Percentiles rank a stretch among this genome's conserved stretches.
Evolutionary conservation across 352 stramenopile genomes (phyloP).

Genomic region (Plasmopara viticola): DNA sequence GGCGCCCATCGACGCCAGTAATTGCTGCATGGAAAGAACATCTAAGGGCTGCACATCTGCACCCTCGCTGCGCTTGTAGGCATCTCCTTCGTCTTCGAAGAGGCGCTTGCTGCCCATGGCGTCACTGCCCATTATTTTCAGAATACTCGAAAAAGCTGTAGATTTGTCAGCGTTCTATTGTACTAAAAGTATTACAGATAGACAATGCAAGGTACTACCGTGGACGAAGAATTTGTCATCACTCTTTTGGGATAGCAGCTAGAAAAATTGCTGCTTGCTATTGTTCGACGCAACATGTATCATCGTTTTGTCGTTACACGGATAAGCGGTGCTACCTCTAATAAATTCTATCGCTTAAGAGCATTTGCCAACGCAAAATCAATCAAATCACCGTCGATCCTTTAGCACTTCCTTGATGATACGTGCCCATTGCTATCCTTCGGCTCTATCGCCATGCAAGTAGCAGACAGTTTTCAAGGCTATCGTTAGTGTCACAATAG

Average conservation of each 20-base stretch:
- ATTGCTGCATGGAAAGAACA: constrained; percentile 41
- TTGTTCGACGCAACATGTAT: too few species aligned
- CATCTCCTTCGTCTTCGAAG: constrained; percentile 57
- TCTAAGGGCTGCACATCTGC: constrained; percentile 50
- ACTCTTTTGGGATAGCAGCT: too few species aligned
- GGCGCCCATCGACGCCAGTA: constrained; percentile 77
- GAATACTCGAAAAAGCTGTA: background rate
- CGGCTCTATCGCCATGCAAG: constrained; percentile 45
- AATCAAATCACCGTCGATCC: too few species aligned
- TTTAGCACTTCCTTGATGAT: background rate
- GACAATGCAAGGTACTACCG: too few species aligned
- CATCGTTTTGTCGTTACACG: too few species aligned
- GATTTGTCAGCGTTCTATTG: too few species aligned
- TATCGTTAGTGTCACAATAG: constrained; percentile 69
- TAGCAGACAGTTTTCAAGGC: constrained; percentile 76
- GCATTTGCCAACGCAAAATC: too few species aligned
- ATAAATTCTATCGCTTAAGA: background rate
- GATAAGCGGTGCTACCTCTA: too few species aligned
- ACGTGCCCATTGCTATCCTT: background rate
- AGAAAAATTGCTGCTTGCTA: too few species aligned
- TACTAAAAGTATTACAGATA: too few species aligned
- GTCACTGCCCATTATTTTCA: constrained; percentile 32
- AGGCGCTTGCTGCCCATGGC: constrained; percentile 34
- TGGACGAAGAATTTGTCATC: too few species aligned
- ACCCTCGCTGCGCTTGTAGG: constrained; percentile 29